phyloP scores from a whole-genome alignment of 2,329 filamentous ascomycete genomes.

The Colletotrichum paranaense region DNA sequence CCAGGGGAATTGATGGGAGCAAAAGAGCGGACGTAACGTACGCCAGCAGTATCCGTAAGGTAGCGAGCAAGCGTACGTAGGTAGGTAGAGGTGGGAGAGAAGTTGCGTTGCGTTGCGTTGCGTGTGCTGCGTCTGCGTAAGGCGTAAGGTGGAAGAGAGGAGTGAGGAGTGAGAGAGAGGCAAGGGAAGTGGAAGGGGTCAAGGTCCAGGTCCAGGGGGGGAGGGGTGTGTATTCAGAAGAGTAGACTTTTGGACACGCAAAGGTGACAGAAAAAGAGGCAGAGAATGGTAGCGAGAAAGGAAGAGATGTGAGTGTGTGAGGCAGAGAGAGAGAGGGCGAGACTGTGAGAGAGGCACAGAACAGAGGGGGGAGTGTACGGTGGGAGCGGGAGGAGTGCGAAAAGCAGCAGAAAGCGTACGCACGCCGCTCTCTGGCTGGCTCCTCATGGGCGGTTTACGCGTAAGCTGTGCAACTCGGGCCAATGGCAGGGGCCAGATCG shows the following conservation, averaged over 20 bases:
- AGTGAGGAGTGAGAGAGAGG: not conserved
- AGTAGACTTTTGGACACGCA: not conserved
- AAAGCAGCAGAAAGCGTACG: conserved; percentile 29
- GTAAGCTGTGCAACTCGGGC: conserved; percentile 43
- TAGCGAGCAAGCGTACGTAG: not conserved
- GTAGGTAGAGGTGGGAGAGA: not conserved
- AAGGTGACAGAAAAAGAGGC: not conserved
- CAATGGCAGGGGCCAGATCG: conserved; percentile 37
- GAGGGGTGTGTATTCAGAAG: not conserved
- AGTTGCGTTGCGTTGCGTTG: not conserved
- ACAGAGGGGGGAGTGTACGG: conserved; percentile 4
- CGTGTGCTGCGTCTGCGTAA: conserved; percentile 4
- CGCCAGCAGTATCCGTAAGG: conserved; percentile 18
- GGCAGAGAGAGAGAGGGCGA: not conserved
- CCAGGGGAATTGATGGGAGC: conserved; percentile 11
- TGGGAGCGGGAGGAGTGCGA: conserved; percentile 13
- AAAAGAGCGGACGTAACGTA: conserved; percentile 1
- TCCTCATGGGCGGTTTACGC: conserved; percentile 43
- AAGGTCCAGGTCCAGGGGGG: conserved; percentile 4
- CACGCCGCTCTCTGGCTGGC: conserved; percentile 31
- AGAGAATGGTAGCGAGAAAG: not conserved
- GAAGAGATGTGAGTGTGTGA: too few species aligned
- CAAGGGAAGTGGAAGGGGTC: conserved; percentile 14
- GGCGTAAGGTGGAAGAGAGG: not conserved
- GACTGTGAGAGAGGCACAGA: not conserved